These are phyloP conservation scores for Eutypella sp. DNA, from an alignment of 2,329 filamentous ascomycete species.

Conservation along the genomic window DNA sequence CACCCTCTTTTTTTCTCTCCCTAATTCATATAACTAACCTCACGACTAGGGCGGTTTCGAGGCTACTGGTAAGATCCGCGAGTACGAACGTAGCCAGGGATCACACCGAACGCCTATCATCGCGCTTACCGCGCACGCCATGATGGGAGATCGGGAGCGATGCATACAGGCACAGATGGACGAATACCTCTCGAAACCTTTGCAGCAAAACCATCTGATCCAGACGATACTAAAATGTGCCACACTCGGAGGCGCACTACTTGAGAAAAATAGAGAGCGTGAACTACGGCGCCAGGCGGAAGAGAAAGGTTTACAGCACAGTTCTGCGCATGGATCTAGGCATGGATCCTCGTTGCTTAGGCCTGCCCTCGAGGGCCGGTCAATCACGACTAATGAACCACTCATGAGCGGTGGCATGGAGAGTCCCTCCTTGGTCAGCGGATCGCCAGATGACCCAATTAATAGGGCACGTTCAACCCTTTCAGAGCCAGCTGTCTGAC, in stretches of 20 bases:
- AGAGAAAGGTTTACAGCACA: slow-evolving; percentile 38
- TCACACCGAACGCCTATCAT: slow-evolving; percentile 89
- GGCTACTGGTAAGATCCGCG: slow-evolving; percentile 91
- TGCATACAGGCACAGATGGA: slow-evolving; percentile 99
- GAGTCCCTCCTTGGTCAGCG: slow-evolving; percentile 58
- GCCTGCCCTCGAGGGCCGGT: slow-evolving; percentile 45
- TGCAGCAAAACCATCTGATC: slow-evolving; percentile 95
- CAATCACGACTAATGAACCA: slow-evolving; percentile 65
- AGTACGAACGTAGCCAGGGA: slow-evolving; percentile 81
- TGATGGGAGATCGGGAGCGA: slow-evolving; percentile 97
- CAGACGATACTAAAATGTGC: slow-evolving; percentile 97
- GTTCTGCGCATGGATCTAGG: slow-evolving; percentile 10
- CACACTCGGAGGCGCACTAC: slow-evolving; percentile 77
- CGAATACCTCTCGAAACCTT: slow-evolving; percentile 92
- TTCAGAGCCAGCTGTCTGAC: slow-evolving; percentile 33
- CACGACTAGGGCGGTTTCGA: slow-evolving; percentile 77
- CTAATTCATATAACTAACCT: slow-evolving; percentile 8
- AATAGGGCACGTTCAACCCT: slow-evolving; percentile 46
- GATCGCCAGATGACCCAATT: slow-evolving; percentile 54
- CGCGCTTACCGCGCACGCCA: slow-evolving; percentile 92
- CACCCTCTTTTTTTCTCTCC: slow-evolving; percentile 1
- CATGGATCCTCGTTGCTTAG: slow-evolving; percentile 17
- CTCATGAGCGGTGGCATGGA: slow-evolving; percentile 49
- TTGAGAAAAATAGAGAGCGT: slow-evolving; percentile 68
- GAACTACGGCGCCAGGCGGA: slow-evolving; percentile 49